phyloP scores from a whole-genome alignment of 495 filamentous ascomycete genomes.

The Tuber melanosporum region DNA sequence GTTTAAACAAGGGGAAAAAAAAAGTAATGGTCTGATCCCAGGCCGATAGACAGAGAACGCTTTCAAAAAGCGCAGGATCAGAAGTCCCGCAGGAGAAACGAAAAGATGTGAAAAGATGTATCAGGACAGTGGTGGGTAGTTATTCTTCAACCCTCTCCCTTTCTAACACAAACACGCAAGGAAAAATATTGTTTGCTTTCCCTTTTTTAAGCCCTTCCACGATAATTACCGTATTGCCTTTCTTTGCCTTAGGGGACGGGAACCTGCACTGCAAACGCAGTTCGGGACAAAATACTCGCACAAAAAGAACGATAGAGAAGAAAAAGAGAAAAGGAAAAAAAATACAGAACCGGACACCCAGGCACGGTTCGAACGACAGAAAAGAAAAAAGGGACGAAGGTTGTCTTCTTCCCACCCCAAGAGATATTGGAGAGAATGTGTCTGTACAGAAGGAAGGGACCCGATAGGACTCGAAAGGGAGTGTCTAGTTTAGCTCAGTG shows the following conservation, averaged over 20 bases:
- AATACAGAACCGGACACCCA: background rate
- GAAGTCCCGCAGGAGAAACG: conserved; percentile 2
- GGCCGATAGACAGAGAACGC: background rate
- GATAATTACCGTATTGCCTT: background rate
- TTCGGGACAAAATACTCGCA: background rate
- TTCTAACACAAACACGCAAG: background rate
- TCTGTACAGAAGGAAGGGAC: background rate
- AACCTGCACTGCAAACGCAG: background rate
- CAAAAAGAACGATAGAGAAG: conserved; percentile 1
- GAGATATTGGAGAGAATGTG: background rate
- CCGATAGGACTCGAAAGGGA: background rate
- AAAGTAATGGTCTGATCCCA: conserved; percentile 6
- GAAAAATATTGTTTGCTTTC: background rate
- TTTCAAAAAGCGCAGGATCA: background rate
- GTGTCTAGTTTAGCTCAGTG: background rate
- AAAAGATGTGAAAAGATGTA: background rate
- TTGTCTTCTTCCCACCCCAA: background rate
- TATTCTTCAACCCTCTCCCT: background rate
- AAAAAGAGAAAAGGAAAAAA: background rate
- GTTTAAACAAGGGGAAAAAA: conserved; percentile 10
- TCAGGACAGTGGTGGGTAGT: background rate
- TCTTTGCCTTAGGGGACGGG: background rate
- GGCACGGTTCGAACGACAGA: background rate
- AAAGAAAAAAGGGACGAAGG: background rate
- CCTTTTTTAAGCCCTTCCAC: background rate